Conservation (phyloP, 495 filamentous ascomycete species). For the Penicillium ucsense region DNA sequence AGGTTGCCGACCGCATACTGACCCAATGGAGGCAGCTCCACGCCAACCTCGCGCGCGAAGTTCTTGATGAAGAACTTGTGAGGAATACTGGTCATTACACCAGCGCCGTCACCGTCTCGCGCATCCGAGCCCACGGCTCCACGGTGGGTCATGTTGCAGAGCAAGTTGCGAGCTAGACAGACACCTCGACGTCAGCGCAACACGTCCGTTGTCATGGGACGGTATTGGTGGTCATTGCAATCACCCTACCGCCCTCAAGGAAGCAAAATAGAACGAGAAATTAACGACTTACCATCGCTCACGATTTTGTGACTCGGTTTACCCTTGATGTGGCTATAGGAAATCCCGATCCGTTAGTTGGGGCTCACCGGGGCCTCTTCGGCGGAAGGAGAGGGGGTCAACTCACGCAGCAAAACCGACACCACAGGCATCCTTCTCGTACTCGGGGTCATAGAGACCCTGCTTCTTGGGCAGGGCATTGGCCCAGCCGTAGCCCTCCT, state of each 20-base stretch:
- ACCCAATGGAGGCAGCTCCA: conserved; percentile 76
- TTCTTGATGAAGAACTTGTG: conserved; percentile 99
- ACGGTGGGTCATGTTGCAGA: conserved; percentile 99
- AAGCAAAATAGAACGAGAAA: not conserved
- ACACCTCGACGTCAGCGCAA: conserved; percentile 8
- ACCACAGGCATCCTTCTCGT: conserved; percentile 99
- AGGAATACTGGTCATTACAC: conserved; percentile 98
- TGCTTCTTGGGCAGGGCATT: conserved; percentile 92
- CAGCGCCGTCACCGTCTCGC: conserved; percentile 93
- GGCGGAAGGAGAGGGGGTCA: not conserved
- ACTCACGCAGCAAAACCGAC: conserved; percentile 97
- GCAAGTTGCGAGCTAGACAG: conserved; percentile 67
- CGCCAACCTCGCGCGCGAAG: conserved; percentile 80
- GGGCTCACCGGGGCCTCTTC: not conserved
- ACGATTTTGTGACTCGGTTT: conserved; percentile 97
- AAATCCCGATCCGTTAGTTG: conserved; percentile 3
- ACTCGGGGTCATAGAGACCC: conserved; percentile 91
- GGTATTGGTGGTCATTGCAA: too few species aligned
- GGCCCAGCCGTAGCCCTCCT: conserved; percentile 86
- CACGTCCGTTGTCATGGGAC: not conserved
- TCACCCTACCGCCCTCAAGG: too few species aligned
- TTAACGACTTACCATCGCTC: conserved; percentile 74
- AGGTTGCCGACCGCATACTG: conserved; percentile 97
- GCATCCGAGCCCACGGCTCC: conserved; percentile 97
- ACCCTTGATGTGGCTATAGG: conserved; percentile 86